phyloP scores from a whole-genome alignment of 371 early-diverging fungal genomes.

The Syncephalis fuscata region DNA sequence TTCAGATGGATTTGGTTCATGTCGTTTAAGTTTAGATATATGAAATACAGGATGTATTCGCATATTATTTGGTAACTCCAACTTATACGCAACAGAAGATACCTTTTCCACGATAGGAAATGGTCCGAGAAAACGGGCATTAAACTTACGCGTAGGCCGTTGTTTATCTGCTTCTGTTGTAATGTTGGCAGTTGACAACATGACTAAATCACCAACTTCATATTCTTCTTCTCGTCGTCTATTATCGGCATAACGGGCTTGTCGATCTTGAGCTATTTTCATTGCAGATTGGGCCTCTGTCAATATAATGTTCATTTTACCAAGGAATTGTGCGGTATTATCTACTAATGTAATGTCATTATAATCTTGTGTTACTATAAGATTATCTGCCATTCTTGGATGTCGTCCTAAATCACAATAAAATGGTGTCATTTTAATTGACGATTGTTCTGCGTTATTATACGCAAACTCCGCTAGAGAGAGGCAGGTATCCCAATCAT shows the following conservation, averaged over 20 bases:
- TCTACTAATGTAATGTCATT: background rate
- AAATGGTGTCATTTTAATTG: constrained; percentile 16
- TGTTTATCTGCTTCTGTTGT: background rate
- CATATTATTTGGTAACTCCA: constrained; percentile 1
- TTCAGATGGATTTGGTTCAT: background rate
- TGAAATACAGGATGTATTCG: constrained; percentile 2
- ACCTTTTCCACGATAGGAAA: constrained; percentile 1
- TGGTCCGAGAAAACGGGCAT: background rate
- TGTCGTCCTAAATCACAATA: constrained; percentile 8
- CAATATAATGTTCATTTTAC: background rate
- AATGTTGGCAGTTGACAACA: background rate
- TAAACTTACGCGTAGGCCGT: background rate
- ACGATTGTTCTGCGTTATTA: constrained; percentile 18
- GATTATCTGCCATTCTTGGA: background rate
- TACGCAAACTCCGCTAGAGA: constrained; percentile 27
- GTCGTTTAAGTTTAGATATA: background rate
- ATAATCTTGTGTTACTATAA: background rate
- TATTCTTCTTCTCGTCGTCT: background rate
- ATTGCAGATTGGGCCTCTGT: background rate
- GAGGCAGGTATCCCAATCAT: constrained; percentile 22
- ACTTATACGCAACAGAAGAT: background rate
- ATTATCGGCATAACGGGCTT: background rate
- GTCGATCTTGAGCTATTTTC: background rate
- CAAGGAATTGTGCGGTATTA: background rate
- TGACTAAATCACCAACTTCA: background rate